phyloP scores from a whole-genome alignment of 768 basidiomycete species.

The Phylloporus rhodoxanthus region DNA sequence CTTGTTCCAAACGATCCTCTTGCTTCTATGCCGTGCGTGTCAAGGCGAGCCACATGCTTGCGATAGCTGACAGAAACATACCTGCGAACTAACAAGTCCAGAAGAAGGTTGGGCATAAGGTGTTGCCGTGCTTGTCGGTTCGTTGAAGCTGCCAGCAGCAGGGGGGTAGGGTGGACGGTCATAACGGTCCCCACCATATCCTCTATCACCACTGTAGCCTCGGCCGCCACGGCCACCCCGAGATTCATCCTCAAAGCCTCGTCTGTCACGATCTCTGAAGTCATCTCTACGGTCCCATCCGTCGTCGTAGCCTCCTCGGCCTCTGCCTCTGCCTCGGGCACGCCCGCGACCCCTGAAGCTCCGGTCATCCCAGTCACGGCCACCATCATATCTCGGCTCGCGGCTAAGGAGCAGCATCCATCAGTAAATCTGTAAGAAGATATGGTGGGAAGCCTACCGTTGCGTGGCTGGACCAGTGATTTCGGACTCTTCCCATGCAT shows the following conservation, averaged over 20 bases:
- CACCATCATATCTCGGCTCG: conserved; percentile 33
- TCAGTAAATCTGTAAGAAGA: conserved; percentile 4
- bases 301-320: conserved; percentile 33
- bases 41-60: background rate
- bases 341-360: conserved; percentile 37
- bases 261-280: conserved; percentile 34
- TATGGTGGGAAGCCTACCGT: conserved; percentile 25
- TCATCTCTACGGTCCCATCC: conserved; percentile 44
- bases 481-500: conserved; percentile 76
- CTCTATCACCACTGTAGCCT: conserved; percentile 35
- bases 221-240: conserved; percentile 34
- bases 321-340: conserved; percentile 38
- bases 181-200: conserved; percentile 42
- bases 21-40: conserved; percentile 9
- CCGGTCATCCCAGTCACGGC: conserved; percentile 45
- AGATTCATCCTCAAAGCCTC: conserved; percentile 33
- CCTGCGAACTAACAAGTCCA: conserved; percentile 20
- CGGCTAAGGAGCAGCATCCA: conserved; percentile 14
- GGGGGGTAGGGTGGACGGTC: conserved; percentile 35
- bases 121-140: conserved; percentile 19
- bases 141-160: conserved; percentile 17
- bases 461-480: conserved; percentile 42
- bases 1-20: conserved; percentile 85
- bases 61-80: conserved; percentile 17
- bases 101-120: conserved; percentile 25